Base-by-base conservation (phyloP, 2,329 filamentous ascomycete species). In the Cordyceps fumosorosea region DNA sequence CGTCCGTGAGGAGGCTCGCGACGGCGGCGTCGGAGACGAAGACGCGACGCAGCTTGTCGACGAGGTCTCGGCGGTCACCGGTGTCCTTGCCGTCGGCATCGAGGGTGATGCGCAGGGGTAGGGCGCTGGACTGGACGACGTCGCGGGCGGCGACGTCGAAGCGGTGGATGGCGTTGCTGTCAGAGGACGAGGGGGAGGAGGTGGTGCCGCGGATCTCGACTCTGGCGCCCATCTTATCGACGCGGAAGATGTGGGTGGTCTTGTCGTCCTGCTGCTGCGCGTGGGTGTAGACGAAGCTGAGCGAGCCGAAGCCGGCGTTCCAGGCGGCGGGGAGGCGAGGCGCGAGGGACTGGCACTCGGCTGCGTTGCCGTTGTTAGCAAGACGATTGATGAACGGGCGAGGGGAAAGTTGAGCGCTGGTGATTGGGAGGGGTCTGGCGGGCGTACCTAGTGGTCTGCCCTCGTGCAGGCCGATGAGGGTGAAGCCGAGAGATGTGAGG, bases 201-300 rank as follows among this genome's bases (percentile, higher is more conserved):
- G 47, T 96, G 80, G 20, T 60, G 26, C 88, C 93, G 68, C 91
- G 86, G 45, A 97, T 81, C 64, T 96, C 87, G n/a, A 89, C 88
- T 71, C 93, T 96, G 68, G 82, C 82, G 50, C 93, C 92, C 68
- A 97, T 82, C 59, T 91, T 85, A 73, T 89, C 91, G 65, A 96
- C 77, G 72, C 92, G 93, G 67, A 97, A 74, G 32, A 96, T 80
- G 71, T 89, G 54, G 12, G 26, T 60, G 14, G 42, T 60, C 58
- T 60, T 60, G 63, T 88, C 84, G 84, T 93, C 90, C 18, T 91
- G 87, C 0, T 91, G 96, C 72, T 96, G 90, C 26, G 84, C 80
- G 74, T 97, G 93, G 3, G 86, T 85, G 77, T 98, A 98, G 65
- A 92, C 85, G 75, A 98, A 97, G 62, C 88, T 85, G 72, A 91